Base-by-base conservation (phyloP, 2,329 filamentous ascomycete genomes). In the Botrytis pseudocinerea region DNA sequence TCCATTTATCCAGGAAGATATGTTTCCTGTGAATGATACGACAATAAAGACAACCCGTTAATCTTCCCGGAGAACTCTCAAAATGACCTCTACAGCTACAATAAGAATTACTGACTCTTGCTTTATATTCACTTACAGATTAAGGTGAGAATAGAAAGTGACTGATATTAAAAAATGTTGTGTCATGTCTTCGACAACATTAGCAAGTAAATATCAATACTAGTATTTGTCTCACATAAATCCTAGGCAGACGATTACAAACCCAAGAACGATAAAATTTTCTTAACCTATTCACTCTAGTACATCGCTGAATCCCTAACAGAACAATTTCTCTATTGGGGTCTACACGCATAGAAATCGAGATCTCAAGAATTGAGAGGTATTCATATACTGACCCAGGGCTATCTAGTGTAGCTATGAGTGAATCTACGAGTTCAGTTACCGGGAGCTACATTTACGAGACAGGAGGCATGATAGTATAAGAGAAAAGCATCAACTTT, bases 81-180 rank as follows among this genome's bases (percentile, higher is more conserved):
- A 2, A 6, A 7, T 7, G 4, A 0, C 12, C 48, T n/a, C 25
- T 5, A 54, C 12, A 54, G 0, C 48, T n/a, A n/a, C 4, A 54
- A 2, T 1, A 1, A n/a, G 25, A 2, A 0, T n/a, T 54, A 16
- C 2, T 3, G 12, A 54, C 25, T 6, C n/a, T 54, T n/a, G 4
- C 48, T 51, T 25, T 54, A 8, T 0, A 3, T 54, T n/a, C 25
- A 54, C 25, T n/a, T n/a, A 0, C 48, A n/a, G 12, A 54, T 10
- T 0, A 54, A 5, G 25, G 5, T n/a, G 25, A 54, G 5, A n/a
- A n/a, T 4, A 0, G 12, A 7, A n/a, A 16, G 12, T n/a, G 5
- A n/a, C 4, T 6, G 25, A 7, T 2, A 3, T 14, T 5, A 12
- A 14, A 14, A 10, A 14, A 6, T 4, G 0, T 2, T 4, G 48